Conservation (phyloP, 2,329 filamentous ascomycete genomes). For the Fusarium graminum region DNA sequence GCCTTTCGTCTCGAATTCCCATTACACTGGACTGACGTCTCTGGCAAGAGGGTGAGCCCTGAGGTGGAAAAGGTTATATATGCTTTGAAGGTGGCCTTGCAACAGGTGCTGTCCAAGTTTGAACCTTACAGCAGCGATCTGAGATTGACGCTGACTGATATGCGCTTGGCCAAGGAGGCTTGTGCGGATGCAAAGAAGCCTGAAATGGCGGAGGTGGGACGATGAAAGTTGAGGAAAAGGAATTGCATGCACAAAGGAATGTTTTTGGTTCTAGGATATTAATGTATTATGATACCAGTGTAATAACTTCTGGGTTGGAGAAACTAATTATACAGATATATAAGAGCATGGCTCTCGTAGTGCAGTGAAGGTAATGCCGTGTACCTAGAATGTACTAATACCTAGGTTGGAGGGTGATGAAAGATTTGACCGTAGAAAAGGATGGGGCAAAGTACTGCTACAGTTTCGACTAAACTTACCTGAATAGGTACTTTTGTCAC, state of each 20-base stretch:
- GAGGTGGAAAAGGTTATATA: conserved; percentile 80
- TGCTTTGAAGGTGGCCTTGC: conserved; percentile 74
- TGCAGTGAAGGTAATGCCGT: conserved; percentile 1
- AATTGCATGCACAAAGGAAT: background rate
- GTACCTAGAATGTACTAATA: background rate
- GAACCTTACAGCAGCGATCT: conserved; percentile 79
- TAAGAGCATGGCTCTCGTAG: background rate
- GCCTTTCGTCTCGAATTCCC: conserved; percentile 70
- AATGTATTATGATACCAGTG: conserved; percentile 51
- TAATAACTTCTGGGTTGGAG: conserved; percentile 28
- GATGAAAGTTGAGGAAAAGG: conserved; percentile 20
- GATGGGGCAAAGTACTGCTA: no score
- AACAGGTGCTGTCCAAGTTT: conserved; percentile 76
- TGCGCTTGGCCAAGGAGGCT: conserved; percentile 79
- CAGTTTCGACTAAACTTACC: no score
- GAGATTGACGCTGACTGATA: conserved; percentile 76
- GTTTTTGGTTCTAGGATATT: conserved; percentile 36
- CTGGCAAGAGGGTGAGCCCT: conserved; percentile 64
- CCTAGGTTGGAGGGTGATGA: no score
- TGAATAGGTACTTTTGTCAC: no score
- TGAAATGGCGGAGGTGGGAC: conserved; percentile 51
- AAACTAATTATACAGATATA: conserved; percentile 5
- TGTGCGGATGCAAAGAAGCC: conserved; percentile 53
- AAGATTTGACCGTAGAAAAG: no score
- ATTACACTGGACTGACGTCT: conserved; percentile 84